Percentiles rank a stretch among this genome's conserved stretches.
Evolutionary conservation across 2,329 filamentous ascomycete species (phyloP).

Genomic region (Parascedosporium putredinis): DNA sequence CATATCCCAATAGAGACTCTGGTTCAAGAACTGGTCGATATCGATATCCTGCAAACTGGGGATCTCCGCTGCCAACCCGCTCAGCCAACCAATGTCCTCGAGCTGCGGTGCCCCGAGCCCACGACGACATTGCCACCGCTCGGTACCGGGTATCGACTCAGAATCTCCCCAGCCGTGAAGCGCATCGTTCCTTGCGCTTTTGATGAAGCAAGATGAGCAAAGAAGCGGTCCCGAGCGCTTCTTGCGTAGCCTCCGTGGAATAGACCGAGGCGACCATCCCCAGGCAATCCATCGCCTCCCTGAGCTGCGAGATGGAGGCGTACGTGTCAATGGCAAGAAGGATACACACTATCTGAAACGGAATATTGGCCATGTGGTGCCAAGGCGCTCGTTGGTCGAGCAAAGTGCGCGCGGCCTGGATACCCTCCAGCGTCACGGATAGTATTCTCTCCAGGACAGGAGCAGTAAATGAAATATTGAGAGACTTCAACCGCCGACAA

Average conservation of each 20-base stretch:
- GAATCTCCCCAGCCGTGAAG: constrained; percentile 25
- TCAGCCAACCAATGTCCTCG: constrained; percentile 30
- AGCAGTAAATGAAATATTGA: constrained; percentile 33
- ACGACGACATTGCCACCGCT: neutral
- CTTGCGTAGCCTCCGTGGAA: constrained; percentile 35
- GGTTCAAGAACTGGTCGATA: constrained; percentile 22
- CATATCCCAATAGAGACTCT: constrained; percentile 12
- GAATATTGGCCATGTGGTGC: constrained; percentile 51
- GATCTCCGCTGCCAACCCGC: constrained; percentile 31
- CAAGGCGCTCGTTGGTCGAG: constrained; percentile 35
- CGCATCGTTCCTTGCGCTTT: constrained; percentile 34
- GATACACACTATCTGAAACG: constrained; percentile 47
- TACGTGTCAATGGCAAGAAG: constrained; percentile 44
- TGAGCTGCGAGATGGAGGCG: constrained; percentile 34
- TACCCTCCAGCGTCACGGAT: constrained; percentile 29
- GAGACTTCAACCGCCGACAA: constrained; percentile 40
- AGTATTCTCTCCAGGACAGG: constrained; percentile 36
- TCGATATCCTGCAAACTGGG: constrained; percentile 32
- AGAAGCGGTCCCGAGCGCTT: constrained; percentile 43
- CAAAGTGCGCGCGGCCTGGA: constrained; percentile 36
- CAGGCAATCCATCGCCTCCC: constrained; percentile 39
- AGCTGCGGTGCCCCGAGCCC: neutral
- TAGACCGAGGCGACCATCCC: constrained; percentile 30
- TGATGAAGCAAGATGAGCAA: constrained; percentile 42
- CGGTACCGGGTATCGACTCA: constrained; percentile 23